A percentile compares a stretch with the other conserved stretches of the same genome.
These are phyloP conservation scores for Crithidia fasciculata DNA, from an alignment of 208 protist species.

Conservation along the genomic window DNA sequence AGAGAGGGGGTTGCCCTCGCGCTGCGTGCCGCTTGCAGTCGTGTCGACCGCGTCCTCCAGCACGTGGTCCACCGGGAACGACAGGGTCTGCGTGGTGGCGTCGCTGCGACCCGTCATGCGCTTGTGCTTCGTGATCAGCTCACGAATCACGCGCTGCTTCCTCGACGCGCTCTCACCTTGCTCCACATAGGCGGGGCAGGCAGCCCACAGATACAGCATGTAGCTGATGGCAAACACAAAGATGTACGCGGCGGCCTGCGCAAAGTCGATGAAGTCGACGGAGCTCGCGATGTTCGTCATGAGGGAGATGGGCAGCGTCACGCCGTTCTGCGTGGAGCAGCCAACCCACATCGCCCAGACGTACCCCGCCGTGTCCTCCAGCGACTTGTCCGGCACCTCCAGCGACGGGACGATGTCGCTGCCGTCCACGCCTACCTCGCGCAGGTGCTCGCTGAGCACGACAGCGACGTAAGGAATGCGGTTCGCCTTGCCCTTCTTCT, in stretches of 20 bases:
- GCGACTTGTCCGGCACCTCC: conserved; percentile 47
- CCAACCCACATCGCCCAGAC: conserved; percentile 55
- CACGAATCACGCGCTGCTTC: conserved; percentile 58
- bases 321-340: conserved; percentile 76
- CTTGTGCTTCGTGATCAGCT: conserved; percentile 59
- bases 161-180: conserved; percentile 51
- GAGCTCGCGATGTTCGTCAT: conserved; percentile 62
- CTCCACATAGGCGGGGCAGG: conserved; percentile 62
- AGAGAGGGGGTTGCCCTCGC: conserved; percentile 10
- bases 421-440: conserved; percentile 45
- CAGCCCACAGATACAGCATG: conserved; percentile 58
- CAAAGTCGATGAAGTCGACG: conserved; percentile 62
- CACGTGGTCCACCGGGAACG: conserved; percentile 11
- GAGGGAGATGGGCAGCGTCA: conserved; percentile 80
- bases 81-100: conserved; percentile 68
- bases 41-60: background rate
- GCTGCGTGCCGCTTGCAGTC: background rate
- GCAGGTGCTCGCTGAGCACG: conserved; percentile 63
- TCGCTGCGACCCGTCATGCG: conserved; percentile 44
- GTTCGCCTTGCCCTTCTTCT: conserved; percentile 32
- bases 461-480: conserved; percentile 58
- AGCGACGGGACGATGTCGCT: conserved; percentile 62
- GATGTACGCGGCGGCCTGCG: conserved; percentile 65
- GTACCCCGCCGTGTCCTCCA: conserved; percentile 71
- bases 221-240: conserved; percentile 75